Percentiles rank a stretch among this genome's conserved stretches.
Conservation (phyloP, 805 yeast species). For the Hanseniaspora meyeri region DNA sequence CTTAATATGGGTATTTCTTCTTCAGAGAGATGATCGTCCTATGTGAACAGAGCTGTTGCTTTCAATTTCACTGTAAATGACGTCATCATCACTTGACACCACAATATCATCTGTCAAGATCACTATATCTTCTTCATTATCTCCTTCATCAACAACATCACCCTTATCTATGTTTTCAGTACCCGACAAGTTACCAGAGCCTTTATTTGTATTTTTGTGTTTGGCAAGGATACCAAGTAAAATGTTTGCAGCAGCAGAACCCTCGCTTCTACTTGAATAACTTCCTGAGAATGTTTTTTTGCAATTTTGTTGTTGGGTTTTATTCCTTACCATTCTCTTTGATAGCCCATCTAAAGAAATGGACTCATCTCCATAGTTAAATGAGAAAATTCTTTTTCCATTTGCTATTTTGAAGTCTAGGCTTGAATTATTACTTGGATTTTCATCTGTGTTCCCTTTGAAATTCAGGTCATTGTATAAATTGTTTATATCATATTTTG, state of each 20-base stretch:
- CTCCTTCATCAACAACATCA: background rate
- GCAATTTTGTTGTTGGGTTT: background rate
- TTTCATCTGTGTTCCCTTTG: background rate
- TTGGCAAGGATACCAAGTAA: background rate
- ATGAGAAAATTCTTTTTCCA: constrained; percentile 5
- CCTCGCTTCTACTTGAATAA: background rate
- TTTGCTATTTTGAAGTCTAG: background rate
- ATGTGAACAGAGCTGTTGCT: background rate
- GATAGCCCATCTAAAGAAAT: background rate
- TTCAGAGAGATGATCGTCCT: background rate
- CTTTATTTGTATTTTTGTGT: background rate
- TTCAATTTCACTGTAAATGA: background rate
- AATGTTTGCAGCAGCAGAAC: background rate
- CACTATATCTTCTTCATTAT: background rate
- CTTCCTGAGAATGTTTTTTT: background rate
- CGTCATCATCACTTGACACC: background rate
- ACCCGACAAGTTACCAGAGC: too few species aligned
- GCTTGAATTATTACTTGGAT: background rate
- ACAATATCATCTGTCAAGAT: background rate
- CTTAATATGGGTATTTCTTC: background rate
- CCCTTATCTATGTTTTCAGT: background rate
- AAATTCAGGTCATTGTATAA: background rate
- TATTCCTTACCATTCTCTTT: background rate
- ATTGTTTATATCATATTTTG: background rate
- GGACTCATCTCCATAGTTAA: background rate